phyloP scores from a whole-genome alignment of 2,329 filamentous ascomycete genomes.

The Lasiodiplodia gonubiensis region DNA sequence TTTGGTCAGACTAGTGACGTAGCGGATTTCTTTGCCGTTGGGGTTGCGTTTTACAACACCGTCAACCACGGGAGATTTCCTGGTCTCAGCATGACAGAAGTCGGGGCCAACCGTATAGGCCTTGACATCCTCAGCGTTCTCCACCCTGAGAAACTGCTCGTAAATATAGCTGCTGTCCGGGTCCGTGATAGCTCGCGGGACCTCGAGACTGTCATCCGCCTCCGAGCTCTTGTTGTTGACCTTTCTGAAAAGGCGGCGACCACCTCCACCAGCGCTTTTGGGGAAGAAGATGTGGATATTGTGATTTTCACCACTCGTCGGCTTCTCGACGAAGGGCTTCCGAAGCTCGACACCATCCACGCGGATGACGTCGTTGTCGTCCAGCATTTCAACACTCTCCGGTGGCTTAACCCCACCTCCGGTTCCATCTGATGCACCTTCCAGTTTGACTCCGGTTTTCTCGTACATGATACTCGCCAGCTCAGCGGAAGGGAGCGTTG shows the following conservation, averaged over 20 bases:
- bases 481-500: constrained; percentile 76
- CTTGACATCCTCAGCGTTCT: constrained; percentile 98
- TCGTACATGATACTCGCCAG: constrained; percentile 80
- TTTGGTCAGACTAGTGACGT: constrained; percentile 81
- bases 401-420: constrained; percentile 63
- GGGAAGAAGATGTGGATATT: constrained; percentile 99
- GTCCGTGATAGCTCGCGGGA: constrained; percentile 83
- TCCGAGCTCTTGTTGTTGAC: constrained; percentile 99
- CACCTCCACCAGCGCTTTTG: constrained; percentile 83
- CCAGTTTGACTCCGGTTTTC: constrained; percentile 76
- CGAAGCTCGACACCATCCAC: constrained; percentile 82
- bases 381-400: constrained; percentile 79
- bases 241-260: constrained; percentile 90
- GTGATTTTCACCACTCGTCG: constrained; percentile 96
- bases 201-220: constrained; percentile 75
- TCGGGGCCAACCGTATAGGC: constrained; percentile 93
- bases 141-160: constrained; percentile 94
- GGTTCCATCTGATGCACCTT: constrained; percentile 71
- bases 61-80: constrained; percentile 96
- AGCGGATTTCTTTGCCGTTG: constrained; percentile 94
- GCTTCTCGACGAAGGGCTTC: constrained; percentile 98
- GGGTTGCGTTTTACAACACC: constrained; percentile 95
- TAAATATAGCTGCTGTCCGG: constrained; percentile 87
- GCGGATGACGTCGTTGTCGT: constrained; percentile 84
- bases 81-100: constrained; percentile 95